A percentile compares a stretch with the other conserved stretches of the same genome.
Evolutionary conservation across 2,329 filamentous ascomycete species (phyloP).

Genomic region (Colletotrichum horii): DNA sequence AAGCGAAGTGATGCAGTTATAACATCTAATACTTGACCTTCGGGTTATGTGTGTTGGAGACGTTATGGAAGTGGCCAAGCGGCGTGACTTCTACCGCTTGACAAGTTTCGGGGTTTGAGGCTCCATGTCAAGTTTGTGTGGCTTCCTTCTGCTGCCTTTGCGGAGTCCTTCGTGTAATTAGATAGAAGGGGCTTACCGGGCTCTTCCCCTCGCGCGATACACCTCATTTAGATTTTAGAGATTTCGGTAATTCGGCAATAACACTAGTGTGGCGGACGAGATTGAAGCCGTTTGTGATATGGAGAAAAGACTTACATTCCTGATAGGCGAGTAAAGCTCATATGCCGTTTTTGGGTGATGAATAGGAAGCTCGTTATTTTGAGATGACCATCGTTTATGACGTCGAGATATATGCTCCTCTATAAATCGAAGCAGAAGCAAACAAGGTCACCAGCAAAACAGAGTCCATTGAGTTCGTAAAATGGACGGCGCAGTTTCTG

Average conservation of each 20-base stretch:
- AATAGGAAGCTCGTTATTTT: accelerated
- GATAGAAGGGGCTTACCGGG: not conserved
- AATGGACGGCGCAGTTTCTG: not conserved
- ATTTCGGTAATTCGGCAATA: accelerated
- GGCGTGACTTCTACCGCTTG: no score
- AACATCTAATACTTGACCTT: not conserved
- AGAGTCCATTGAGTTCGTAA: not conserved
- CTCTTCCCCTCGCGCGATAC: not conserved
- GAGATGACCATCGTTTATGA: not conserved
- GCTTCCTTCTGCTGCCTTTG: not conserved
- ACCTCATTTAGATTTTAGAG: not conserved
- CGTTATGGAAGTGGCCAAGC: not conserved
- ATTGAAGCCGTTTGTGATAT: not conserved
- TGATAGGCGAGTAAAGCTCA: not conserved
- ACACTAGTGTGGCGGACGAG: not conserved
- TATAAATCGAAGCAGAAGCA: not conserved
- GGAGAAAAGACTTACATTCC: not conserved
- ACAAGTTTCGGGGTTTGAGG: not conserved
- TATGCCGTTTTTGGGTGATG: not conserved
- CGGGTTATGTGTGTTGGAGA: not conserved
- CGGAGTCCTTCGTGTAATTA: not conserved
- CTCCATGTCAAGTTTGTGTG: not conserved
- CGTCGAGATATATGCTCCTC: not conserved
- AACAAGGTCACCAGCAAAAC: not conserved
- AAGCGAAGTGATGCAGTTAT: not conserved